Evolutionary conservation across 2,329 filamentous ascomycete species (phyloP), one percentile per base, ranked within the genome.

Genomic region (Paraphaeosphaeria minitans): DNA sequence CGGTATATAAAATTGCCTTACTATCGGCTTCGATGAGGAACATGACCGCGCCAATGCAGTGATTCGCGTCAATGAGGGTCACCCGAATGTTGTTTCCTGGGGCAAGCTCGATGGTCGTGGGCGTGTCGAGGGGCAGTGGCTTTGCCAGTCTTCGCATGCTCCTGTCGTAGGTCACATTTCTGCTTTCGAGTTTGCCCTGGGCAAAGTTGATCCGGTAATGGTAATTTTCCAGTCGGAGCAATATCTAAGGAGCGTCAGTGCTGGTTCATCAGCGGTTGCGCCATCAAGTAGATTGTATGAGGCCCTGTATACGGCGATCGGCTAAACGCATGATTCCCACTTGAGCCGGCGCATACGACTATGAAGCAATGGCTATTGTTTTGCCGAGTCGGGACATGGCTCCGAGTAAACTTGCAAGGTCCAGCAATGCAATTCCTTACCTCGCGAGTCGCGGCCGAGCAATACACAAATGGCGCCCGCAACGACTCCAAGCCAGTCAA

Each of bases 11-110:
- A 1, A 96, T 83, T 0, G 92, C 88, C 60, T 87, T 91, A 0
- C 82, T 83, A 54, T 85, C 77, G 1, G 87, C 87, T 77, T 97
- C 91, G 29, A 97, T 89, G 19, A 97, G 80, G 71, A 97, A 97
- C 92, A 97, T 96, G 19, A 95, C 92, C 19, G 92, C 88, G 0
- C 94, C 93, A 0, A 89, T 85, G 68, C 94, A 98, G 72, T 97
- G 94, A 67, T 98, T 97, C 1, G 94, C 93, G 78, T 97, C 90
- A 53, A 97, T 85, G 0, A 97, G 81, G 0, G 93, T 97, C 19
- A 96, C 91, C 48, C 88, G 87, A 24, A 97, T 87, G n/a, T 78
- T 79, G 48, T 84, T 83, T 1, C 85, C 85, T 0, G 89, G 91
- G 1, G 81, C 82, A 2, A 97, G 81, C 68, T 96, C 91, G 48